Percentiles rank a stretch among this genome's conserved stretches.
phyloP scores from a whole-genome alignment of 1,284 basidiomycete genomes.

The Ganoderma sp. region DNA sequence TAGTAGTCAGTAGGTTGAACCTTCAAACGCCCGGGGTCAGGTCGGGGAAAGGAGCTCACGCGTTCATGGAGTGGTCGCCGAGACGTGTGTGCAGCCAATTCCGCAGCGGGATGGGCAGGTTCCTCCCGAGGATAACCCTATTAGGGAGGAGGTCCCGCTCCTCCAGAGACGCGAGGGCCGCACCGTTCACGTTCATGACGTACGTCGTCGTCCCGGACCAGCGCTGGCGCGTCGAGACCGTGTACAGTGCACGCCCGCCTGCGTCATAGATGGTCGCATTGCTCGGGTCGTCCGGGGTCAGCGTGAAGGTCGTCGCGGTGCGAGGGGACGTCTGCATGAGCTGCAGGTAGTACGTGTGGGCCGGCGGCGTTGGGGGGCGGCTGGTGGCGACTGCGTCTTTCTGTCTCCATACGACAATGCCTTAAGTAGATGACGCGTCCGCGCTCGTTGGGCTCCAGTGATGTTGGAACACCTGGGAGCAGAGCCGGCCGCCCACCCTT shows the following conservation, averaged over 20 bases:
- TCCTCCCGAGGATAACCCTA: slow-evolving; percentile 28
- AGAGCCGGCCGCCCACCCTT: not conserved
- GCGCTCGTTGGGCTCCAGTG: not conserved
- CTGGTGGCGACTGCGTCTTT: not conserved
- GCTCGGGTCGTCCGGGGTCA: slow-evolving; percentile 49
- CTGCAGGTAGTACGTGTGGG: not conserved
- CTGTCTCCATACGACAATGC: not conserved
- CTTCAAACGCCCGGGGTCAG: not conserved
- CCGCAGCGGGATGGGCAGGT: slow-evolving; percentile 32
- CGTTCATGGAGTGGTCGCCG: slow-evolving; percentile 35
- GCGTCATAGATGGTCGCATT: slow-evolving; percentile 46
- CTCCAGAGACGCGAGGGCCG: slow-evolving; percentile 32
- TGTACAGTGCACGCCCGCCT: slow-evolving; percentile 43
- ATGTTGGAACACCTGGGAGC: not conserved
- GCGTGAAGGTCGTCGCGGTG: slow-evolving; percentile 35
- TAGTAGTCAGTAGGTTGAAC: not conserved
- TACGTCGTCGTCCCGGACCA: slow-evolving; percentile 40
- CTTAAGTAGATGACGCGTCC: not conserved
- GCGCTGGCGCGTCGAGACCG: slow-evolving; percentile 44
- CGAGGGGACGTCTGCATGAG: not conserved
- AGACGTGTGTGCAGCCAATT: slow-evolving; percentile 51
- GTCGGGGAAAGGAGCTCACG: not conserved
- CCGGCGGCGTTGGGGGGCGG: not conserved
- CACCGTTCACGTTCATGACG: slow-evolving; percentile 38
- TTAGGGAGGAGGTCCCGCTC: slow-evolving; percentile 33